Base-by-base conservation (phyloP, 805 yeast species). In the Candida ortonii region DNA sequence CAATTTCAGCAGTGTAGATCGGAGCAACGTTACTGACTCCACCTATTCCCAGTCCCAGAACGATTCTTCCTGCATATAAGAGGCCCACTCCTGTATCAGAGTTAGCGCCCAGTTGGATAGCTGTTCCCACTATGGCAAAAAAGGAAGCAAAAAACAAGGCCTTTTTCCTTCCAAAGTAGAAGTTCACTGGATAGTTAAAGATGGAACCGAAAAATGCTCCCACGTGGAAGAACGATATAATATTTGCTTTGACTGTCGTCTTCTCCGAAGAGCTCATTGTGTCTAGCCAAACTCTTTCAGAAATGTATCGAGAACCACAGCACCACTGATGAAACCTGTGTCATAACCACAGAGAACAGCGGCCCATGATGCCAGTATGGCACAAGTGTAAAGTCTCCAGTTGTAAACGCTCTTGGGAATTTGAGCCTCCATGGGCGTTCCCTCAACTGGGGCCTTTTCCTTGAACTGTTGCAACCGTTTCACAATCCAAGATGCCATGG, bases 1-100 rank as follows among this genome's bases (percentile, higher is more conserved):
- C 66, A 45, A 78, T 61, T 56, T 80, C 81, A 12, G 84, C 78
- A 58, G 78, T 79, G 51, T 79, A 80, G 53, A 82, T 61, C 23
- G 89, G 89, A 13, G 78, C 81, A 38, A 79, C 66, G 33, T 82
- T 84, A 17, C 84, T 73, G 26, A 80, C 61, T 35, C 73, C 70
- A 37, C 89, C 89, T 33, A 82, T 83, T 22, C 80, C 78, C 3
- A 78, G 39, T 22, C 90, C 89, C 22, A 80, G 73, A 41, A 80
- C 60, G 13, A 70, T 73, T 44, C 85, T 63, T 17, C 85, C 85
- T 9, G 70, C 71, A 47, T 30, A 37, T 14, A 40, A 23, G 20
- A 24, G 22, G 11, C 22, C 22, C 7, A 20, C 10, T 20, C 22
- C 22, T 20, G 10, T 20, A 11, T 7, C 7, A 20, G 10, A 7